A percentile compares a stretch with the other conserved stretches of the same genome.
Evolutionary conservation across 768 basidiomycete species (phyloP).

Genomic region (Clitopilus passeckerianus): DNA sequence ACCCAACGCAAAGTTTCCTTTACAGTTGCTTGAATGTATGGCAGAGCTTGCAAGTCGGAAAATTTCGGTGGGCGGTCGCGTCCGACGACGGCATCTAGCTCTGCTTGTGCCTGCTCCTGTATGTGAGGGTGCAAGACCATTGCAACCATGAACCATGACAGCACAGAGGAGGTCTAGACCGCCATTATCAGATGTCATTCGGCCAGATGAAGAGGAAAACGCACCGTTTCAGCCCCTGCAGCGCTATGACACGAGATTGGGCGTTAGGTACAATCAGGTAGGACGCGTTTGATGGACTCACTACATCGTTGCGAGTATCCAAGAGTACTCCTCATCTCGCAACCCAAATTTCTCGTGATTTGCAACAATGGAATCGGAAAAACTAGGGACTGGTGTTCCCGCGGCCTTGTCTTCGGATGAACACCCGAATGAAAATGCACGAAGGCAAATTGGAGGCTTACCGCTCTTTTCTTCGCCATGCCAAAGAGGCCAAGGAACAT

Average conservation of each 20-base stretch:
- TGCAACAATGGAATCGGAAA: not conserved
- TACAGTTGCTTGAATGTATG: slow-evolving; percentile 18
- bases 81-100: slow-evolving; percentile 24
- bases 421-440: not conserved
- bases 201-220: not conserved
- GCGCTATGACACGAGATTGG: not conserved
- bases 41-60: slow-evolving; percentile 14
- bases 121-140: slow-evolving; percentile 21
- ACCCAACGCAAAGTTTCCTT: slow-evolving; percentile 18
- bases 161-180: slow-evolving; percentile 5
- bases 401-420: not conserved
- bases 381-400: not conserved
- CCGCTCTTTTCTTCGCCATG: slow-evolving; percentile 7
- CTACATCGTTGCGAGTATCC: slow-evolving; percentile 9
- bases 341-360: slow-evolving; percentile 1
- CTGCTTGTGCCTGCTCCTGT: slow-evolving; percentile 18
- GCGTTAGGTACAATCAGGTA: not conserved
- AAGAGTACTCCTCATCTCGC: not conserved
- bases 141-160: slow-evolving; percentile 19
- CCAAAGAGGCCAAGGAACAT: slow-evolving; percentile 16
- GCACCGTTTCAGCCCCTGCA: slow-evolving; percentile 2
- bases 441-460: not conserved
- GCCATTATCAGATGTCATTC: not conserved
- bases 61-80: slow-evolving; percentile 18
- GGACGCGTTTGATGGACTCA: not conserved